A percentile compares a stretch with the other conserved stretches of the same genome.
These are phyloP conservation scores for Pythium aquatile DNA, from an alignment of 352 stramenopile genomes.

Conservation along the genomic window DNA sequence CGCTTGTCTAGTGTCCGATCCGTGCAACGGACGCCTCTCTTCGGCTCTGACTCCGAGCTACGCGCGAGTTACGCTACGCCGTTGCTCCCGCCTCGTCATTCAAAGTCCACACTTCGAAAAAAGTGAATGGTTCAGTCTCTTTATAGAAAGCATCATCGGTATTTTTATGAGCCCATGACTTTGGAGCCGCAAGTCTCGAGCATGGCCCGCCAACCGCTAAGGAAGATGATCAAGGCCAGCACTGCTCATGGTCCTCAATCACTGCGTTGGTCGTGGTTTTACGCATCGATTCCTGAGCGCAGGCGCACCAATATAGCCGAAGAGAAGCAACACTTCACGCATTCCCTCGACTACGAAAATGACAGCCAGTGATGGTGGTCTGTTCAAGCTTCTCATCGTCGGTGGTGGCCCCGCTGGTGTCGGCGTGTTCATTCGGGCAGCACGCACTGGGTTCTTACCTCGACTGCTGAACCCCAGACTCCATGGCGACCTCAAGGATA, in stretches of 20 bases:
- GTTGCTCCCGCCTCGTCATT: conserved; percentile 32
- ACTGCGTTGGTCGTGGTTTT: background rate
- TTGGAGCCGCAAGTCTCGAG: background rate
- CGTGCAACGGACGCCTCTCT: conserved; percentile 41
- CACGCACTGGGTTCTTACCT: conserved; percentile 53
- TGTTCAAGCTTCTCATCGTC: conserved; percentile 77
- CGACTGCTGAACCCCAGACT: conserved; percentile 47
- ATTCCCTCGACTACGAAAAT: conserved; percentile 1
- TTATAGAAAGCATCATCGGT: conserved; percentile 4
- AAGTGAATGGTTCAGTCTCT: conserved; percentile 12
- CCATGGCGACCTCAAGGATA: conserved; percentile 43
- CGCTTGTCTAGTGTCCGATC: conserved; percentile 55
- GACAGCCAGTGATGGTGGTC: conserved; percentile 25
- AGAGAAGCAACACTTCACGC: background rate
- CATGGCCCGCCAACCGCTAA: background rate
- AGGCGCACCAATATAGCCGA: background rate
- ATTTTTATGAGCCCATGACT: conserved; percentile 2
- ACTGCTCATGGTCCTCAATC: background rate
- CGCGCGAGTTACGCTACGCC: conserved; percentile 78
- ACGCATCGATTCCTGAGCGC: background rate
- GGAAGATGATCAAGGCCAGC: background rate
- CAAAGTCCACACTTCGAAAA: conserved; percentile 26
- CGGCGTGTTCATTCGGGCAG: conserved; percentile 73
- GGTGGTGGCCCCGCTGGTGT: conserved; percentile 69
- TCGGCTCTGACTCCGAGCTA: conserved; percentile 65